These are phyloP conservation scores for Hydnomerulius pinastri DNA, from an alignment of 768 basidiomycete species.

Conservation along the genomic window DNA sequence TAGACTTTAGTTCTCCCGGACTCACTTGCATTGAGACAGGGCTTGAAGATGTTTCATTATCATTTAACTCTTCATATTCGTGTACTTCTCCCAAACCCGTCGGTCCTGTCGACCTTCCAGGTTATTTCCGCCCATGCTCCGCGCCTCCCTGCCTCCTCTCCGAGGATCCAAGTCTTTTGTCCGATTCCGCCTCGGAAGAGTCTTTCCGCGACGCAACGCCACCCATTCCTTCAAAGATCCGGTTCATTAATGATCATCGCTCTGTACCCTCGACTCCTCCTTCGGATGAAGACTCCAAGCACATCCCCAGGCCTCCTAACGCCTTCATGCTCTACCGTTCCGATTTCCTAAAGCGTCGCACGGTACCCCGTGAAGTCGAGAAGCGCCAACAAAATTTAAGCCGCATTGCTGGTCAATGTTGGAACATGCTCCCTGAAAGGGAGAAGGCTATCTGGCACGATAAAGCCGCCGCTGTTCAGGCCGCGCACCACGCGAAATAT, in stretches of 20 bases:
- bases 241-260: conserved; percentile 1
- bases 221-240: conserved; percentile 3
- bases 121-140: conserved; percentile 8
- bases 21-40: background rate
- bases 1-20: conserved; percentile 5
- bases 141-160: conserved; percentile 9
- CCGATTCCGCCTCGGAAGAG: background rate
- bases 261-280: background rate
- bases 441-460: conserved; percentile 39
- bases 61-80: background rate
- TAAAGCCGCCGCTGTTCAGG: conserved; percentile 28
- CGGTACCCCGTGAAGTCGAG: conserved; percentile 46
- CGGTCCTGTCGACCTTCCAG: background rate
- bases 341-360: conserved; percentile 45
- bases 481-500: conserved; percentile 30
- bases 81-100: background rate
- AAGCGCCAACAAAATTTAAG: conserved; percentile 57
- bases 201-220: conserved; percentile 3
- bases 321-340: conserved; percentile 62
- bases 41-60: conserved; percentile 1
- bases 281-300: conserved; percentile 16
- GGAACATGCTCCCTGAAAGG: conserved; percentile 43
- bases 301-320: conserved; percentile 52
- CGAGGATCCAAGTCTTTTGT: background rate
- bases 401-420: conserved; percentile 53